phyloP scores from a whole-genome alignment of 2,329 filamentous ascomycete species.

The Pseudogymnoascus sp. region DNA sequence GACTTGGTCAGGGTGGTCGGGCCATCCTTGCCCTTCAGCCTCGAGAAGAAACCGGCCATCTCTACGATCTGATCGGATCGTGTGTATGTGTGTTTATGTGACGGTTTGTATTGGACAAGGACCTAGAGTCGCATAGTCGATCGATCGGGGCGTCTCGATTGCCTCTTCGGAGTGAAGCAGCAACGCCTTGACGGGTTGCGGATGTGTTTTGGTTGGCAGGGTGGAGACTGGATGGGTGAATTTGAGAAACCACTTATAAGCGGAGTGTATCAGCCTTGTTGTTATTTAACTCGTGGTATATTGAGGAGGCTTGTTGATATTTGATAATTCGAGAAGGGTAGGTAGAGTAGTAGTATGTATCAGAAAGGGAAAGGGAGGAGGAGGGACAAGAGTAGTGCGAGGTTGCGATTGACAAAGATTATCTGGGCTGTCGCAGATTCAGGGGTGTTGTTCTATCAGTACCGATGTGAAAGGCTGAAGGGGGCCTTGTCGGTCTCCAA shows the following conservation, averaged over 20 bases:
- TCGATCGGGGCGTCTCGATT: background rate
- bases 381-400: background rate
- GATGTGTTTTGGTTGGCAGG: background rate
- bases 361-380: background rate
- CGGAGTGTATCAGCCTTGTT: background rate
- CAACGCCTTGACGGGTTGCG: background rate
- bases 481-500: background rate
- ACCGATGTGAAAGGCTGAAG: background rate
- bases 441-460: background rate
- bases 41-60: slow-evolving; percentile 29
- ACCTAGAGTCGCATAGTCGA: slow-evolving; percentile 1
- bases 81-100: background rate
- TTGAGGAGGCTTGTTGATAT: background rate
- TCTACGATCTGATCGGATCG: background rate
- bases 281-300: background rate
- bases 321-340: background rate
- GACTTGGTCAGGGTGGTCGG: slow-evolving; percentile 44
- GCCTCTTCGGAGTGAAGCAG: background rate
- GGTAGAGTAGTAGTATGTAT: background rate
- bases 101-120: background rate
- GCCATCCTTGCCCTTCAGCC: slow-evolving; percentile 64
- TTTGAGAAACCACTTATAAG: background rate
- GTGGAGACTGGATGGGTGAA: background rate
- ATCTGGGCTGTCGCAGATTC: background rate
- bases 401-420: background rate